phyloP scores from a whole-genome alignment of 2,329 filamentous ascomycete species.

The Pseudogymnoascus sp. region DNA sequence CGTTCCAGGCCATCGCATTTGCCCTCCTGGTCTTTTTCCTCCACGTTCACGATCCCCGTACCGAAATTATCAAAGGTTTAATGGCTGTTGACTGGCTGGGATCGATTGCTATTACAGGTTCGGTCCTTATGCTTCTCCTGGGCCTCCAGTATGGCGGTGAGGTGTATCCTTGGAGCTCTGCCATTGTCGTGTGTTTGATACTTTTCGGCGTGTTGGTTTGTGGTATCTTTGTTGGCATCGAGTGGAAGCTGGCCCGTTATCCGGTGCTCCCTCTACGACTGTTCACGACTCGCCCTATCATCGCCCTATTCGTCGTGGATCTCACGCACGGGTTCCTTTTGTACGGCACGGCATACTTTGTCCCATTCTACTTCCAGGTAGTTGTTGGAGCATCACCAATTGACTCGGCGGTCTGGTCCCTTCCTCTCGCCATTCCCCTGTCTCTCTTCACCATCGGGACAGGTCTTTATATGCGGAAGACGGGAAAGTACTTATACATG shows the following conservation, averaged over 20 bases:
- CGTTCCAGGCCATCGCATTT: constrained; percentile 48
- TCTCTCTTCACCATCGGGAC: constrained; percentile 52
- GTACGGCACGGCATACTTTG: constrained; percentile 41
- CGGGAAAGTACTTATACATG: constrained; percentile 52
- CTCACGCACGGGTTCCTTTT: constrained; percentile 53
- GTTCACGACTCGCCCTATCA: constrained; percentile 58
- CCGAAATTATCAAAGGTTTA: constrained; percentile 11
- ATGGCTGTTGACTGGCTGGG: constrained; percentile 11
- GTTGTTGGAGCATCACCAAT: constrained; percentile 64
- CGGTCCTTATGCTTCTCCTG: constrained; percentile 61
- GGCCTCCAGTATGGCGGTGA: constrained; percentile 50
- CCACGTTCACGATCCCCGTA: constrained; percentile 44
- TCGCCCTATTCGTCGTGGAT: constrained; percentile 56
- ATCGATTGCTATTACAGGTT: constrained; percentile 50
- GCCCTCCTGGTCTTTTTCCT: constrained; percentile 51
- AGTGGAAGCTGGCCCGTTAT: constrained; percentile 48
- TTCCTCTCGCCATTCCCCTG: constrained; percentile 61
- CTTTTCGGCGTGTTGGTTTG: constrained; percentile 52
- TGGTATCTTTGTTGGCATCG: constrained; percentile 40
- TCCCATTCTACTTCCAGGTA: constrained; percentile 66
- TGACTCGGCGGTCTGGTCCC: constrained; percentile 64
- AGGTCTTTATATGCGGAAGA: constrained; percentile 50
- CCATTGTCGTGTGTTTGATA: constrained; percentile 67
- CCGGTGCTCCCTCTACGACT: constrained; percentile 69
- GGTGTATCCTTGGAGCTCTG: constrained; percentile 52